A percentile compares a stretch with the other conserved stretches of the same genome.
phyloP scores from a whole-genome alignment of 495 filamentous ascomycete genomes.

The Aspergillus conjunctus region DNA sequence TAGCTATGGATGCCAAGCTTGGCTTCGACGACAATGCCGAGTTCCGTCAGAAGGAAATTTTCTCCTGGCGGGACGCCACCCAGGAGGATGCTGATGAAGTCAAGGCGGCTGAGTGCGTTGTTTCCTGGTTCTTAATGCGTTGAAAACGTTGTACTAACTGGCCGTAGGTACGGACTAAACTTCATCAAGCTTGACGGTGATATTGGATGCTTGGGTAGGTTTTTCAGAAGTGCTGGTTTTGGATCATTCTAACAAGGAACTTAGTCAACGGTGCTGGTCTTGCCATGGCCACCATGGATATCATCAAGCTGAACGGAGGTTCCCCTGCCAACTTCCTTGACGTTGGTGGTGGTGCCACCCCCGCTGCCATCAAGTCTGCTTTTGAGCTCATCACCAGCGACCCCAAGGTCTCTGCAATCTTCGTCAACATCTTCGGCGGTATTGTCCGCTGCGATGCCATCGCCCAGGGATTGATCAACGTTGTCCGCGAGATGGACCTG shows the following conservation, averaged over 20 bases:
- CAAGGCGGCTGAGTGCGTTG: conserved; percentile 77
- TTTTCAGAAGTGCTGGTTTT: not conserved
- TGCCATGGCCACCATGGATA: conserved; percentile 99
- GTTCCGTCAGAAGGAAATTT: conserved; percentile 95
- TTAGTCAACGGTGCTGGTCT: conserved; percentile 95
- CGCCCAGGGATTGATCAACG: conserved; percentile 91
- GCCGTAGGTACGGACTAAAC: conserved; percentile 72
- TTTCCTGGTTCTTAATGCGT: not conserved
- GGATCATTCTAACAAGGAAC: conserved; percentile 26
- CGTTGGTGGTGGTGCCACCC: conserved; percentile 95
- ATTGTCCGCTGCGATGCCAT: conserved; percentile 98
- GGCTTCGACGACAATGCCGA: conserved; percentile 98
- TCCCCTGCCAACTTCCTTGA: conserved; percentile 97
- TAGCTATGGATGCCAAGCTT: conserved; percentile 99
- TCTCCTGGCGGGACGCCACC: conserved; percentile 86
- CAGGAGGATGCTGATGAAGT: conserved; percentile 98
- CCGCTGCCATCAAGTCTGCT: conserved; percentile 92
- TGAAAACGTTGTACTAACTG: conserved; percentile 22
- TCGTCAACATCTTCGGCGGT: conserved; percentile 99
- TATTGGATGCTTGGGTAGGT: conserved; percentile 82
- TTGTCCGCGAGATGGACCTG: conserved; percentile 90
- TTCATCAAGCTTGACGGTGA: conserved; percentile 99
- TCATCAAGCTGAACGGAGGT: conserved; percentile 99
- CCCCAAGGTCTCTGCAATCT: conserved; percentile 97
- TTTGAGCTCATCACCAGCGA: conserved; percentile 98